Percentiles rank a stretch among this genome's conserved stretches.
Conservation (phyloP, 2,329 filamentous ascomycete genomes). For the Fusarium succisae region DNA sequence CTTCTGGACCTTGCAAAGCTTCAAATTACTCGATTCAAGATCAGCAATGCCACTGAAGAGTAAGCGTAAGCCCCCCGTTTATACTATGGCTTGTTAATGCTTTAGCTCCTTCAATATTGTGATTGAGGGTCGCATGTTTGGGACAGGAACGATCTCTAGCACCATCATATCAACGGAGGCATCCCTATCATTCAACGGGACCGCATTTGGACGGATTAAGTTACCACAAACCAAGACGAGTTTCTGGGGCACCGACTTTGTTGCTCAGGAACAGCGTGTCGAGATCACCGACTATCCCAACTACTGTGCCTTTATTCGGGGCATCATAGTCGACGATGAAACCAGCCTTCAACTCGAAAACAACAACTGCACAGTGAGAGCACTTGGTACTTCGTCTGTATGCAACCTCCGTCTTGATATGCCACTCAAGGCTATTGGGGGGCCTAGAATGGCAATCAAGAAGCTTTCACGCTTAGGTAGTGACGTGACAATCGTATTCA, state of each 20-base stretch:
- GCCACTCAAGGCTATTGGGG: slow-evolving; percentile 41
- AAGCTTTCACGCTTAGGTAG: slow-evolving; percentile 30
- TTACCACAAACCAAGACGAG: slow-evolving; percentile 44
- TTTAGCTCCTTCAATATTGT: slow-evolving; percentile 44
- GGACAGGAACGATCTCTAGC: slow-evolving; percentile 45
- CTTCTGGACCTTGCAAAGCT: slow-evolving; percentile 43
- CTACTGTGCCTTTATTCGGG: slow-evolving; percentile 46
- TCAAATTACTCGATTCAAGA: slow-evolving; percentile 44
- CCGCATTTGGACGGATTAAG: slow-evolving; percentile 43
- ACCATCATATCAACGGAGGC: slow-evolving; percentile 44
- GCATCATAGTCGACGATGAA: slow-evolving; percentile 43
- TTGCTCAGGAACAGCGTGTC: slow-evolving; percentile 42
- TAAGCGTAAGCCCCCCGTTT: slow-evolving; percentile 22
- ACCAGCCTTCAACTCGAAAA: slow-evolving; percentile 44
- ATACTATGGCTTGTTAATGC: not conserved
- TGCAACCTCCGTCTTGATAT: slow-evolving; percentile 40
- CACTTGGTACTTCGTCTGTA: slow-evolving; percentile 37
- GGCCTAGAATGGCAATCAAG: slow-evolving; percentile 36
- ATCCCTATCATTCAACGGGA: slow-evolving; percentile 44
- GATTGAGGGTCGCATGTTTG: slow-evolving; percentile 45
- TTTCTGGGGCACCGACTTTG: slow-evolving; percentile 41
- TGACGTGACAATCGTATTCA: slow-evolving; percentile 34
- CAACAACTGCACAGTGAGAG: slow-evolving; percentile 39
- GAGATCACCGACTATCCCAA: slow-evolving; percentile 42
- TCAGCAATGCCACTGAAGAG: slow-evolving; percentile 45